These are phyloP conservation scores for Nannizziopsis barbatae DNA, from an alignment of 2,329 filamentous ascomycete species.

Conservation along the genomic window DNA sequence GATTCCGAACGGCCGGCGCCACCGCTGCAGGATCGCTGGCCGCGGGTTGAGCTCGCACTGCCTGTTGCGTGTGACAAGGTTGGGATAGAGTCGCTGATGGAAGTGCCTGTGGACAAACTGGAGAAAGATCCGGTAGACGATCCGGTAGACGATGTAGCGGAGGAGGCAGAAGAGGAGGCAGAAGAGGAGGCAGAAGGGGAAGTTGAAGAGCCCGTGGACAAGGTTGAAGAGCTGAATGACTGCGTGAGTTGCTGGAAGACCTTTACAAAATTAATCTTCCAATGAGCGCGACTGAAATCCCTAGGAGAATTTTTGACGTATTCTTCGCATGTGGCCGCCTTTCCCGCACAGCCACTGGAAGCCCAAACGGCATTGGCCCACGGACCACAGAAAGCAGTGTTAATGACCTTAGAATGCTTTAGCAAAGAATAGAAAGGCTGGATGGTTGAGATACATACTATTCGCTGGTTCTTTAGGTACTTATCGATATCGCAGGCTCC, in stretches of 20 bases:
- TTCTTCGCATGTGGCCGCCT: conserved; percentile 4
- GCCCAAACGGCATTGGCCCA: conserved; percentile 36
- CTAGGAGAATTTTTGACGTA: conserved; percentile 6
- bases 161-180: neutral
- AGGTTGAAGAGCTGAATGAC: neutral
- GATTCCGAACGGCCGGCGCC: too few species aligned
- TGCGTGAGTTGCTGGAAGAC: conserved; percentile 2
- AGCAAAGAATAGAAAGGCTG: neutral
- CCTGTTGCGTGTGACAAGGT: too few species aligned
- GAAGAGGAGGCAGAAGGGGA: conserved; percentile 31
- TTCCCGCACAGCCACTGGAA: neutral
- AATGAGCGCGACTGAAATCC: conserved; percentile 5
- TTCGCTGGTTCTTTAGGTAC: conserved; percentile 31
- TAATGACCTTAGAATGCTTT: conserved; percentile 23
- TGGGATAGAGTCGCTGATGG: too few species aligned
- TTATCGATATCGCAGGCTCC: conserved; percentile 30
- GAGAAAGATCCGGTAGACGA: neutral
- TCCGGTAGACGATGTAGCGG: neutral
- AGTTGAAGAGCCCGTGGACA: conserved; percentile 6
- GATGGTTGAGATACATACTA: conserved; percentile 20
- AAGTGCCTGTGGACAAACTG: neutral
- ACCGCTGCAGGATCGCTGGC: too few species aligned
- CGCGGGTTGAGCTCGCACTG: too few species aligned
- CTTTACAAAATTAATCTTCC: conserved; percentile 11
- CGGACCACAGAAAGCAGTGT: conserved; percentile 45